phyloP scores from a whole-genome alignment of 2,329 filamentous ascomycete species.

The Acephala macrosclerotiorum region DNA sequence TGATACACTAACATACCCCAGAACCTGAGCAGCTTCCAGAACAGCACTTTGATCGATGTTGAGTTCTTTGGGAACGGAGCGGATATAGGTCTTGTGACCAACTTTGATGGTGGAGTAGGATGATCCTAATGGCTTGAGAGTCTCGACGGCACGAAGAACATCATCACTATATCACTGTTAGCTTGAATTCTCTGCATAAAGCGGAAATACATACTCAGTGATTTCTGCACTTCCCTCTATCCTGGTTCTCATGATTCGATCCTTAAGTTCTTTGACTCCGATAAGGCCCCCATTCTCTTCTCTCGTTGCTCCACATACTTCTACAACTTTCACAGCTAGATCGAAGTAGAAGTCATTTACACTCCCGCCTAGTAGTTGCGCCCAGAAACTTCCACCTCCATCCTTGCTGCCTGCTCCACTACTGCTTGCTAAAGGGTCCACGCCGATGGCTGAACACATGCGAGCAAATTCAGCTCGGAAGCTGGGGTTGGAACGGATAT shows the following conservation, averaged over 20 bases:
- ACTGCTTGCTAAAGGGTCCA: constrained; percentile 86
- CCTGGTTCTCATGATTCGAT: constrained; percentile 74
- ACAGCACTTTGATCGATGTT: constrained; percentile 94
- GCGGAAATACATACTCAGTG: constrained; percentile 67
- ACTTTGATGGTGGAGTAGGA: constrained; percentile 87
- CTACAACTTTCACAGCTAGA: constrained; percentile 92
- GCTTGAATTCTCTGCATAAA: constrained; percentile 12
- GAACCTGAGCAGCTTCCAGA: constrained; percentile 86
- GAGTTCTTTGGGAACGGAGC: constrained; percentile 92
- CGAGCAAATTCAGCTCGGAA: constrained; percentile 98
- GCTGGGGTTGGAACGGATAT: constrained; percentile 92
- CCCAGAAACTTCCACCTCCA: constrained; percentile 78
- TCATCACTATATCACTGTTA: constrained; percentile 69
- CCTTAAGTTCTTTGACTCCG: constrained; percentile 80
- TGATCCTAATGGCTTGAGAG: constrained; percentile 84
- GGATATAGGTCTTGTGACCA: constrained; percentile 85
- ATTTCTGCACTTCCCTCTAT: constrained; percentile 80
- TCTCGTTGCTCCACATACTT: constrained; percentile 86
- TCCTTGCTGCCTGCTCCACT: constrained; percentile 58
- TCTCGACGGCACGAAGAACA: constrained; percentile 86
- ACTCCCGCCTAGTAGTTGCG: constrained; percentile 86
- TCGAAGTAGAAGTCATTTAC: constrained; percentile 99
- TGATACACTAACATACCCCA: constrained; percentile 88
- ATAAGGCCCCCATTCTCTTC: constrained; percentile 94
- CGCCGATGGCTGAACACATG: constrained; percentile 97